Evolutionary conservation across 805 yeast species (phyloP).

Genomic region (Candida mattraensis): DNA sequence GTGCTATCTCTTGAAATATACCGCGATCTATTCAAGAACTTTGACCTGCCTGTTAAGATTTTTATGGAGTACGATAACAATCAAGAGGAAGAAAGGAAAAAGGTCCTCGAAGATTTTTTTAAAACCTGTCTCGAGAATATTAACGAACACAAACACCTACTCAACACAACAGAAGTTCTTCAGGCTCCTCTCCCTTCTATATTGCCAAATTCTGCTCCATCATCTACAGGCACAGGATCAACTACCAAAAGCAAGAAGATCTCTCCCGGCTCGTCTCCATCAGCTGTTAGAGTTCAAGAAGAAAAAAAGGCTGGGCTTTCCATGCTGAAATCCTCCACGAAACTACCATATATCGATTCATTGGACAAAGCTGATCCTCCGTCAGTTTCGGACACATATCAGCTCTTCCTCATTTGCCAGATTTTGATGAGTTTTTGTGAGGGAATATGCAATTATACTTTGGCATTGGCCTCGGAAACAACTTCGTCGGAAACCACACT

Average conservation of each 20-base stretch:
- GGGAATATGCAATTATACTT: slow-evolving; percentile 58
- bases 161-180: slow-evolving; percentile 37
- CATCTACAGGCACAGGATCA: slow-evolving; percentile 7
- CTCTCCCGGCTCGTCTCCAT: slow-evolving; percentile 9
- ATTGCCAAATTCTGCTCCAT: slow-evolving; percentile 14
- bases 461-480: slow-evolving; percentile 36
- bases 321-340: slow-evolving; percentile 42
- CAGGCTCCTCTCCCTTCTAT: slow-evolving; percentile 27
- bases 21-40: slow-evolving; percentile 58
- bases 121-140: slow-evolving; percentile 40
- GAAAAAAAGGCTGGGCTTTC: slow-evolving; percentile 36
- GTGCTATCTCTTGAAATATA: slow-evolving; percentile 73
- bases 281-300: slow-evolving; percentile 14
- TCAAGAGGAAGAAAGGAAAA: slow-evolving; percentile 50
- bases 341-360: slow-evolving; percentile 65
- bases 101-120: slow-evolving; percentile 58
- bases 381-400: slow-evolving; percentile 58
- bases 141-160: slow-evolving; percentile 30
- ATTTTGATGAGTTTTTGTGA: slow-evolving; percentile 60
- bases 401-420: slow-evolving; percentile 54
- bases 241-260: slow-evolving; percentile 4
- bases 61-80: slow-evolving; percentile 62
- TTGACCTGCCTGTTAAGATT: slow-evolving; percentile 48
- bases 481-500: slow-evolving; percentile 9
- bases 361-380: slow-evolving; percentile 85